Evolutionary conservation across 2,329 filamentous ascomycete species (phyloP).

Genomic region (Daldinia sp.): DNA sequence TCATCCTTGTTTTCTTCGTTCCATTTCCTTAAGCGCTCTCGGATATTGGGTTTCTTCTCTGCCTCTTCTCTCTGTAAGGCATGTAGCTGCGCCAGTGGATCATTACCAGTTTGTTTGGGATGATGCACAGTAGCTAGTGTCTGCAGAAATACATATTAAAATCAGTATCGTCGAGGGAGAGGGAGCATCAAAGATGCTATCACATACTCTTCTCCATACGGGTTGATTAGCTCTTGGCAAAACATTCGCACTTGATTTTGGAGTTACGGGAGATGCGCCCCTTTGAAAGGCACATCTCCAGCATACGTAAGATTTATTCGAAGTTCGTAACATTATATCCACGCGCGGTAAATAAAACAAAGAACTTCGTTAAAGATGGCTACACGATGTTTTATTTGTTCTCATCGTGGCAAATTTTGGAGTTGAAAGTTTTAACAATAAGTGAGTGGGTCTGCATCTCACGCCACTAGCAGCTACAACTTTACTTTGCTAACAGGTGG

Average conservation of each 20-base stretch:
- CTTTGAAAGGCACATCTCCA: constrained; percentile 49
- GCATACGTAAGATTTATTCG: constrained; percentile 49
- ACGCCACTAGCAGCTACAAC: constrained; percentile 11
- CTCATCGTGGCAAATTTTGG: constrained; percentile 34
- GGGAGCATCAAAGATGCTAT: neutral
- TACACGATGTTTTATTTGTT: constrained; percentile 14
- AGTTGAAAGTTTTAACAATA: constrained; percentile 29
- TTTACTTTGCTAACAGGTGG: neutral
- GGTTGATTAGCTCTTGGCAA: constrained; percentile 26
- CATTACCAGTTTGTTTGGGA: constrained; percentile 15
- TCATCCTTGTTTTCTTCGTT: constrained; percentile 52
- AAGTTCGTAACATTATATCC: constrained; percentile 47
- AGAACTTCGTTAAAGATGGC: neutral
- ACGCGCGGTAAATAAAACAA: neutral
- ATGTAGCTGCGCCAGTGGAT: constrained; percentile 10
- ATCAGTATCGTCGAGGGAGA: neutral
- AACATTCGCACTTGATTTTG: constrained; percentile 25
- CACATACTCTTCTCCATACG: constrained; percentile 45
- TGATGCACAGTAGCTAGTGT: constrained; percentile 48
- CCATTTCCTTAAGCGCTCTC: constrained; percentile 59
- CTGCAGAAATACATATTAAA: constrained; percentile 37
- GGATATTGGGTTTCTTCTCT: constrained; percentile 49
- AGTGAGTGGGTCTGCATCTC: constrained; percentile 15
- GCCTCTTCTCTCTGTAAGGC: neutral
- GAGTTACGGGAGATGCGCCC: constrained; percentile 24